Conservation (phyloP, 768 basidiomycete genomes). For the Obba rivulosa region DNA sequence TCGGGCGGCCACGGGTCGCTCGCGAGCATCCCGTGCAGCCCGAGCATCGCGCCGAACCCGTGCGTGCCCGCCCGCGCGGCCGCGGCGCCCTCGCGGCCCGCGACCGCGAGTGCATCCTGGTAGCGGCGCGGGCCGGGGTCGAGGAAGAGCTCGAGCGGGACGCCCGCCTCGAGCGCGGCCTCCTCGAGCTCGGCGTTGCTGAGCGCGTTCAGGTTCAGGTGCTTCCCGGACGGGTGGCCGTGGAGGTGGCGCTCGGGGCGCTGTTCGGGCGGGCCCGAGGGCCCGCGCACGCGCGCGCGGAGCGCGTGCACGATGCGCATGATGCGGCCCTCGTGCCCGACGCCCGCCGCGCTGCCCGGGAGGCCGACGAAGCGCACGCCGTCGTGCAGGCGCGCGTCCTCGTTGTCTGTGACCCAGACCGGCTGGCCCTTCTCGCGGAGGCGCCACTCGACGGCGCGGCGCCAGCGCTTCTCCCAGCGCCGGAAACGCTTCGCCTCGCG, state of each 20-base stretch:
- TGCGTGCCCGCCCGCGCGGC: constrained; percentile 3
- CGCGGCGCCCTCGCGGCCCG: neutral
- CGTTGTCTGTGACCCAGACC: constrained; percentile 46
- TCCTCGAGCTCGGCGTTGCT: constrained; percentile 48
- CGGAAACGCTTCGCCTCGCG: constrained; percentile 36
- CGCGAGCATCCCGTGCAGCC: constrained; percentile 2
- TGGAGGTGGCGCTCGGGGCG: constrained; percentile 2
- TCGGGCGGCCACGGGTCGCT: constrained; percentile 17
- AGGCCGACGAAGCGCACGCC: constrained; percentile 10
- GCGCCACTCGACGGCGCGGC: constrained; percentile 56
- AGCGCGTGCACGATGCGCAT: neutral
- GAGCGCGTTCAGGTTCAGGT: constrained; percentile 60
- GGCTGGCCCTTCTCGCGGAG: constrained; percentile 45
- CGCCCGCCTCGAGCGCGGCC: constrained; percentile 65
- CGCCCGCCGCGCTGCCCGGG: neutral
- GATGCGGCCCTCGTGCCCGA: constrained; percentile 5
- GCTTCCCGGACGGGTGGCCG: constrained; percentile 38
- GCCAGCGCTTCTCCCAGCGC: constrained; percentile 50
- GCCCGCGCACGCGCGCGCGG: neutral
- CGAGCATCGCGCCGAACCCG: constrained; percentile 8
- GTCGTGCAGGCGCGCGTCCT: neutral
- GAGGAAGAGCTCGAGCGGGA: constrained; percentile 45
- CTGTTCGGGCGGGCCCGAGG: neutral
- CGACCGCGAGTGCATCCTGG: neutral
- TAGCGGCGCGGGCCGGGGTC: constrained; percentile 10